These are phyloP conservation scores for Allium sativum DNA, from an alignment of 106 monocot genomes.

Conservation along the genomic window DNA sequence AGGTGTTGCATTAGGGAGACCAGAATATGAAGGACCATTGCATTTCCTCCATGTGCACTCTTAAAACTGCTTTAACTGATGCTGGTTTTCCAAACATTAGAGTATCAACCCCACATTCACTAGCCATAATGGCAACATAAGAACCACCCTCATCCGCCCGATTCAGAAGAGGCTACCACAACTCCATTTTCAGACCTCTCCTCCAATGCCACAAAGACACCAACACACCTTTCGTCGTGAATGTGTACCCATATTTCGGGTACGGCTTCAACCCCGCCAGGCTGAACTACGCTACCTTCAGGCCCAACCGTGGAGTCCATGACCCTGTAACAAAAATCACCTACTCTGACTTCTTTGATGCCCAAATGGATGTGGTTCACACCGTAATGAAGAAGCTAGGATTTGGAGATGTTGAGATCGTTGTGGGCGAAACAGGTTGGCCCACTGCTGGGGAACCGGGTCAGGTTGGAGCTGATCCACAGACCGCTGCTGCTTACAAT, in stretches of 20 bases:
- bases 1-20: conserved; percentile 52
- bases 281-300: conserved; percentile 62
- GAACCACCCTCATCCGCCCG: conserved; percentile 47
- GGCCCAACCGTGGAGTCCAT: conserved; percentile 41
- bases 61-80: conserved; percentile 35
- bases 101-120: conserved; percentile 81
- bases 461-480: conserved; percentile 31
- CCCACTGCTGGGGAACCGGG: conserved; percentile 43
- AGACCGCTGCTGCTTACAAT: conserved; percentile 39
- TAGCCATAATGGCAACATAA: conserved; percentile 48
- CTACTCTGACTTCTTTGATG: conserved; percentile 71
- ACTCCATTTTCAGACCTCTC: conserved; percentile 56
- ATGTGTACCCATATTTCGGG: conserved; percentile 77
- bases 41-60: conserved; percentile 65
- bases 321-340: conserved; percentile 43
- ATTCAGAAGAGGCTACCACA: conserved; percentile 61
- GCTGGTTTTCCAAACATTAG: conserved; percentile 23
- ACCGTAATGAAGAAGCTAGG: conserved; percentile 48
- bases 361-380: conserved; percentile 72
- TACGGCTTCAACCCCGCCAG: conserved; percentile 51
- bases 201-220: conserved; percentile 58
- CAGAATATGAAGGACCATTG: conserved; percentile 40
- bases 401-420: conserved; percentile 43
- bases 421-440: conserved; percentile 61
- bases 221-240: conserved; percentile 73